A percentile compares a stretch with the other conserved stretches of the same genome.
Evolutionary conservation across 805 yeast species (phyloP).

Genomic region (Myxozyma udenii): DNA sequence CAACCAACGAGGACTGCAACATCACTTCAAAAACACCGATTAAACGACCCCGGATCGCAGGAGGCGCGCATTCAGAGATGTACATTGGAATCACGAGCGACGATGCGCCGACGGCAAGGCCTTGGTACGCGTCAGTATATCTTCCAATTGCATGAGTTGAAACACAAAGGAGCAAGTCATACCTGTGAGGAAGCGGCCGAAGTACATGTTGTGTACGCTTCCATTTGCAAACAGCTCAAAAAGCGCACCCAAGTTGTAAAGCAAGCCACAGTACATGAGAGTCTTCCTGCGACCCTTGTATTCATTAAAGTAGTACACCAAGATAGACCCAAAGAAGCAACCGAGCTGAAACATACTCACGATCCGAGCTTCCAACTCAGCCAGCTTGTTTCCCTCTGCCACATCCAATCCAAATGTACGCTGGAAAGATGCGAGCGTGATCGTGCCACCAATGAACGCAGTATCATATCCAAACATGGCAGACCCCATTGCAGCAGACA

Average conservation of each 20-base stretch:
- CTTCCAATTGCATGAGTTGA: background rate
- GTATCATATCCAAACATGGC: slow-evolving; percentile 69
- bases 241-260: slow-evolving; percentile 76
- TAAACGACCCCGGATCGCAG: slow-evolving; percentile 55
- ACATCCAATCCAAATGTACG: slow-evolving; percentile 45
- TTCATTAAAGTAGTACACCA: slow-evolving; percentile 40
- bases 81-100: slow-evolving; percentile 65
- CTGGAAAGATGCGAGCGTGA: slow-evolving; percentile 53
- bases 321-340: slow-evolving; percentile 43
- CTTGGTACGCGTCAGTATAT: slow-evolving; percentile 1
- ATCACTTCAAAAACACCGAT: slow-evolving; percentile 61
- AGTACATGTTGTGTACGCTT: slow-evolving; percentile 72
- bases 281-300: slow-evolving; percentile 8
- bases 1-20: slow-evolving; percentile 58
- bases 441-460: slow-evolving; percentile 72
- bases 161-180: background rate
- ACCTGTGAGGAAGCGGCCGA: slow-evolving; percentile 59
- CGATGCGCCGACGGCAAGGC: slow-evolving; percentile 60
- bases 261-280: slow-evolving; percentile 42
- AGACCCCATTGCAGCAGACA: slow-evolving; percentile 15
- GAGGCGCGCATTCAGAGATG: slow-evolving; percentile 62
- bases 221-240: slow-evolving; percentile 75
- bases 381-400: slow-evolving; percentile 28
- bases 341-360: slow-evolving; percentile 19
- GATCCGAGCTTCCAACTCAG: slow-evolving; percentile 12